Percentiles rank a stretch among this genome's conserved stretches.
Evolutionary conservation across 1,139 yeast species (phyloP).

Genomic region (Scheffersomyces illinoinensis): DNA sequence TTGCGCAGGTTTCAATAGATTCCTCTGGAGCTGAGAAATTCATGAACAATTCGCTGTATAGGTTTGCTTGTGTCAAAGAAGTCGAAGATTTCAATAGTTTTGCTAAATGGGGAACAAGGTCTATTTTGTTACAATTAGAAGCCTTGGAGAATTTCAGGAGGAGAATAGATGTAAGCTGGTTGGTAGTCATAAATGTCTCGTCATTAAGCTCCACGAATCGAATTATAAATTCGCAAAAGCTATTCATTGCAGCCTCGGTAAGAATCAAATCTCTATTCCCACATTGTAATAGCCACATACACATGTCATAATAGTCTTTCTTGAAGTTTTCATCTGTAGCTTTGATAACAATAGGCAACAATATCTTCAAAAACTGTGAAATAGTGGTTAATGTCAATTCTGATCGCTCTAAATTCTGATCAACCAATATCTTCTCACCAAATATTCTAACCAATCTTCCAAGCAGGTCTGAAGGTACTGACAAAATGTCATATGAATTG

Average conservation of each 20-base stretch:
- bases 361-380: conserved; percentile 22
- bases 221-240: conserved; percentile 20
- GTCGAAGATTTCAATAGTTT: conserved; percentile 3
- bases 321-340: conserved; percentile 17
- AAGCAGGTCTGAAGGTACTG: not conserved
- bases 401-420: conserved; percentile 31
- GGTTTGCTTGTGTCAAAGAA: conserved; percentile 18
- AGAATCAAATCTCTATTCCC: conserved; percentile 27
- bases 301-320: conserved; percentile 37
- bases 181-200: conserved; percentile 9
- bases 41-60: conserved; percentile 34
- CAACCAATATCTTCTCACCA: conserved; percentile 32
- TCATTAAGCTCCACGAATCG: conserved; percentile 10
- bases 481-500: not conserved
- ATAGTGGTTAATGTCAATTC: conserved; percentile 32
- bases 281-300: conserved; percentile 33
- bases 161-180: conserved; percentile 11
- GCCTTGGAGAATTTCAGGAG: conserved; percentile 13
- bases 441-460: conserved; percentile 23
- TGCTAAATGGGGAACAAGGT: conserved; percentile 9
- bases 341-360: conserved; percentile 12
- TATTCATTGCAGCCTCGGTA: conserved; percentile 20
- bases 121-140: conserved; percentile 20
- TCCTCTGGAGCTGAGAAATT: conserved; percentile 34
- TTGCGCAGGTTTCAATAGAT: conserved; percentile 40